Evolutionary conservation across 805 yeast species (phyloP), one percentile per base, ranked within the genome.

Genomic region (Cephaloascus albidus): DNA sequence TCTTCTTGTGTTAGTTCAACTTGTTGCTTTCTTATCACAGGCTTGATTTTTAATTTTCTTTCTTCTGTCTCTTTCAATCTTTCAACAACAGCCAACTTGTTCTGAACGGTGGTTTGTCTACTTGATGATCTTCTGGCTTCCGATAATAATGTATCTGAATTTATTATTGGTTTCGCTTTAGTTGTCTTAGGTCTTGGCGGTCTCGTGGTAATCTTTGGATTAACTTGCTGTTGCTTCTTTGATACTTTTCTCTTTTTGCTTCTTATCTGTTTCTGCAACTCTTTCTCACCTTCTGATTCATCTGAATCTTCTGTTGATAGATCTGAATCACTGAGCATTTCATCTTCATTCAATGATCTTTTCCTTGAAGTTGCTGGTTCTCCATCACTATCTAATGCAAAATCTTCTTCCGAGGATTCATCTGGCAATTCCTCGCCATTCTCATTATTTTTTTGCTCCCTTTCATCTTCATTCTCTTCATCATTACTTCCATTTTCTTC

Each of bases 51-150:
- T 67, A 74, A 58, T 42, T 76, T 62, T 50, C 82, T 70, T 41
- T 72, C 72, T 57, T 85, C 93, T 43, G 77, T 79, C 49, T 74
- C 78, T 41, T 79, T 72, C 47, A 90, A 62, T 48, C 80, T 79
- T 53, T 84, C 77, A 32, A 82, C 80, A 16, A 85, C 76, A n/a
- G 79, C 85, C 45, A 85, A 65, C 50, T 85, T 86, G 54, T 78
- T 86, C 48, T 79, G 78, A 4, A 85, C 72, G 0, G 94, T 93
- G 0, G 95, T 72, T 8, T 76, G 63, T 54, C 98, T 75, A 15
- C 86, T 74, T 0, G 95, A 85, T 0, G 82, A 74, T 50, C 96
- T 68, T 54, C 95, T 68, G 4, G 65, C 65, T 2, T 65, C 57
- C 14, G 68, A 58, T 17, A 82, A 53, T 20, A 85, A 54, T 14